phyloP scores from a whole-genome alignment of 495 filamentous ascomycete species.

The Aspergillus egyptiacus region DNA sequence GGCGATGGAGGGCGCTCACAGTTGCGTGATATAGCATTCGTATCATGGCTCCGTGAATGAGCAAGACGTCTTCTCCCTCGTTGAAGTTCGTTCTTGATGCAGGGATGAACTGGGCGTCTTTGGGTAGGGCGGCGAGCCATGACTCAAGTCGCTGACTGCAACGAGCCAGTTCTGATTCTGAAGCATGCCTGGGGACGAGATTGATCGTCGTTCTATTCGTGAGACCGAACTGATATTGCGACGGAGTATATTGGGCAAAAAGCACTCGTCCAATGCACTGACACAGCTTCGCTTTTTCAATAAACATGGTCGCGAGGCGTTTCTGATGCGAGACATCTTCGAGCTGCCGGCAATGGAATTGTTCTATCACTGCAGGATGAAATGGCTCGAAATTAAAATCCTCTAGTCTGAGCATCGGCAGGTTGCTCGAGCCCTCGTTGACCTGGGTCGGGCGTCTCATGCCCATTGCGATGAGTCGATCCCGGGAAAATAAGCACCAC shows the following conservation, averaged over 20 bases:
- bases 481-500: constrained; percentile 90
- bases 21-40: constrained; percentile 86
- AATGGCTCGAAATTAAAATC: constrained; percentile 72
- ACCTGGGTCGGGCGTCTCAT: constrained; percentile 80
- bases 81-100: constrained; percentile 28
- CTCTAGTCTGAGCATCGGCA: constrained; percentile 69
- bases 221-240: constrained; percentile 59
- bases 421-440: constrained; percentile 79
- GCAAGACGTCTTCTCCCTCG: constrained; percentile 50
- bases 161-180: constrained; percentile 56
- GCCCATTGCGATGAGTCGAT: constrained; percentile 78
- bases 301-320: constrained; percentile 74
- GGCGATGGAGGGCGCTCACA: constrained; percentile 75
- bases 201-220: constrained; percentile 72
- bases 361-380: constrained; percentile 39
- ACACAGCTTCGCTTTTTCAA: constrained; percentile 79
- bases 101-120: constrained; percentile 42
- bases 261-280: constrained; percentile 76
- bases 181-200: constrained; percentile 71
- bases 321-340: constrained; percentile 51
- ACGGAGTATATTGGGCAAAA: constrained; percentile 68
- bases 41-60: constrained; percentile 68
- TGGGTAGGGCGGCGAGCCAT: constrained; percentile 64
- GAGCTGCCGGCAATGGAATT: constrained; percentile 36
- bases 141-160: constrained; percentile 65